Conservation (phyloP, 225 moss, liverwort and hornwort genomes). For the Rhytidiadelphus loreus region DNA sequence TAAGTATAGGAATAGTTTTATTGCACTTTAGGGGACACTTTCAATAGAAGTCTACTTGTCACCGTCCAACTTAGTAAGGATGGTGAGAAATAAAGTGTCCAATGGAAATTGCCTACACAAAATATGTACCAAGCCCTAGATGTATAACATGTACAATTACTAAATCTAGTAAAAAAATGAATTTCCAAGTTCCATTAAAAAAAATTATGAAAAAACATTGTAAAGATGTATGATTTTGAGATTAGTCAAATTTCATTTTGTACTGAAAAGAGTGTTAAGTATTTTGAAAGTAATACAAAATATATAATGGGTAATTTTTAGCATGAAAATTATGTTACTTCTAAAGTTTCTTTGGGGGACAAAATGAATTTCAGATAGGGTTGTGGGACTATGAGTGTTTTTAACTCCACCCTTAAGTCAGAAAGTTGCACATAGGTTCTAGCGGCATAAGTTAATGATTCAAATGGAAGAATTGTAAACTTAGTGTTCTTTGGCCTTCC, state of each 20-base stretch:
- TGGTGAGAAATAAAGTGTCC: not conserved
- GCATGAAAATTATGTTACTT: not conserved
- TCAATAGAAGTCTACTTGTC: too few relatives aligned
- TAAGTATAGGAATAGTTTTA: too few relatives aligned
- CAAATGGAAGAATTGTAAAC: too few relatives aligned
- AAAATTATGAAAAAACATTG: not conserved
- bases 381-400: too few relatives aligned
- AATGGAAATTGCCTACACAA: not conserved
- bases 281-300: not conserved
- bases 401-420: too few relatives aligned
- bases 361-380: accelerated
- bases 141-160: not conserved
- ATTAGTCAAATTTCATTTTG: not conserved
- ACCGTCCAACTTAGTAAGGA: too few relatives aligned
- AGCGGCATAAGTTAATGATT: too few relatives aligned
- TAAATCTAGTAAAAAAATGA: not conserved
- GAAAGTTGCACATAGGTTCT: too few relatives aligned
- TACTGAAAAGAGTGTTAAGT: accelerated
- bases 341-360: accelerated
- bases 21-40: too few relatives aligned
- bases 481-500: too few relatives aligned
- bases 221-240: too few relatives aligned
- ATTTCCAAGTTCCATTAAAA: not conserved
- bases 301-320: accelerated
- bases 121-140: not conserved